Percentiles rank a stretch among this genome's conserved stretches.
phyloP scores from a whole-genome alignment of 2,329 filamentous ascomycete species.

The Venturia pyrina region DNA sequence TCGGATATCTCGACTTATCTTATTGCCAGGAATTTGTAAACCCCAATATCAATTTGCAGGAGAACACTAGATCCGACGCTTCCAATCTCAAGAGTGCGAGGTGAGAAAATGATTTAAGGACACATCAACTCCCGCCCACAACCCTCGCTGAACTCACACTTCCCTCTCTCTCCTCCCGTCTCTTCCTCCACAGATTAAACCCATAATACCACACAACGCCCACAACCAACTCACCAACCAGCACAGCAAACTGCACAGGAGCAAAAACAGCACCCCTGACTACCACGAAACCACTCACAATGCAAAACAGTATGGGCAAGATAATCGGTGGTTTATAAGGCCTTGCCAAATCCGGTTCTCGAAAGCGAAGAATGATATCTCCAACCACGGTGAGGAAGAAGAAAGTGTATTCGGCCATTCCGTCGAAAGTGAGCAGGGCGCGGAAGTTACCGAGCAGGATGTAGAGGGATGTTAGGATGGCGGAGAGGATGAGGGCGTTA shows the following conservation, averaged over 20 bases:
- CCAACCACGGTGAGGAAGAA: slow-evolving; percentile 55
- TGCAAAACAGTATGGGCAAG: slow-evolving; percentile 43
- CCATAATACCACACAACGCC: slow-evolving; percentile 31
- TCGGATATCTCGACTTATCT: no score
- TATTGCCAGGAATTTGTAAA: no score
- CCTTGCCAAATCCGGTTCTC: slow-evolving; percentile 44
- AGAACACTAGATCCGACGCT: no score
- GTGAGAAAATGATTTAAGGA: no score
- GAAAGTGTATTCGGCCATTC: slow-evolving; percentile 49
- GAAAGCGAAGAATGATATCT: slow-evolving; percentile 45
- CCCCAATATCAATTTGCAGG: no score
- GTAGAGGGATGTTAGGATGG: slow-evolving; percentile 44
- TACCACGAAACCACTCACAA: slow-evolving; percentile 52
- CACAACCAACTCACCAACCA: slow-evolving; percentile 42
- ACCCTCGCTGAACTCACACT: neutral
- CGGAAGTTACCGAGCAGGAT: slow-evolving; percentile 53
- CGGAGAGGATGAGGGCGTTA: slow-evolving; percentile 44
- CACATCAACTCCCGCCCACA: neutral
- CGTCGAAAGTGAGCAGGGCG: slow-evolving; percentile 50
- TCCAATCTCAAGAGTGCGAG: no score
- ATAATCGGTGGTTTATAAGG: slow-evolving; percentile 46
- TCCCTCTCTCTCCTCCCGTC: neutral
- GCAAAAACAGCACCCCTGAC: slow-evolving; percentile 50
- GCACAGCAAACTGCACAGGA: slow-evolving; percentile 41
- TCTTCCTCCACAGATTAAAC: neutral